phyloP scores from a whole-genome alignment of 768 basidiomycete species.

The Suillus luteus region DNA sequence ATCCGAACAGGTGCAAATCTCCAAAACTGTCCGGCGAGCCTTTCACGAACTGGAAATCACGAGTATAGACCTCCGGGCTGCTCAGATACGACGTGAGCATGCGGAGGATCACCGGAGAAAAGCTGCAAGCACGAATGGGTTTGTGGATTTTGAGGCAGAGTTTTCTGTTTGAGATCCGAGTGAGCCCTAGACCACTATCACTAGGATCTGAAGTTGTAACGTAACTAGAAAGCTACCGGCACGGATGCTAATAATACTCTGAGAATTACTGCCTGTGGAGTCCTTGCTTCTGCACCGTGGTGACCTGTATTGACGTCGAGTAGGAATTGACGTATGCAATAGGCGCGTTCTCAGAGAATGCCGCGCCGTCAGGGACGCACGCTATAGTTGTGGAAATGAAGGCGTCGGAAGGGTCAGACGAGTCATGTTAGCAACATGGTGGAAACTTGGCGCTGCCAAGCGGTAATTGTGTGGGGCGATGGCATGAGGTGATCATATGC shows the following conservation, averaged over 20 bases:
- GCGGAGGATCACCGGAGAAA: conserved; percentile 62
- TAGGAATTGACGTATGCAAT: too few relatives aligned
- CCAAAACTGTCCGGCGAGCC: conserved; percentile 49
- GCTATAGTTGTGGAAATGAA: conserved; percentile 40
- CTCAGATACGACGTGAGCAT: conserved; percentile 57
- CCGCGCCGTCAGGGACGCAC: background rate
- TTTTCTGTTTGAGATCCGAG: background rate
- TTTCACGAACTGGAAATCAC: conserved; percentile 64
- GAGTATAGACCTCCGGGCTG: conserved; percentile 58
- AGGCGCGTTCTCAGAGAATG: background rate
- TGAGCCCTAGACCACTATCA: background rate
- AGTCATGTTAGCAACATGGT: background rate
- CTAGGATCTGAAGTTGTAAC: background rate
- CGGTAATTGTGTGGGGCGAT: conserved; percentile 8
- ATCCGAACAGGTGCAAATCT: conserved; percentile 41
- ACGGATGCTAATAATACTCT: conserved; percentile 2
- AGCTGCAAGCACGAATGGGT: conserved; percentile 51
- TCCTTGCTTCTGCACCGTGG: conserved; percentile 49
- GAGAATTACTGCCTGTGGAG: conserved; percentile 54
- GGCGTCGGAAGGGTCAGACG: background rate
- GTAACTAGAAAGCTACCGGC: background rate
- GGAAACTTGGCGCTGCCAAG: background rate
- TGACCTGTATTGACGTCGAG: conserved; percentile 7
- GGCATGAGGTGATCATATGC: conserved; percentile 6
- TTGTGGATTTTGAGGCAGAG: conserved; percentile 56